Conservation (phyloP, 163 green algal species). For the Chlamydomonas reinhardtii region DNA sequence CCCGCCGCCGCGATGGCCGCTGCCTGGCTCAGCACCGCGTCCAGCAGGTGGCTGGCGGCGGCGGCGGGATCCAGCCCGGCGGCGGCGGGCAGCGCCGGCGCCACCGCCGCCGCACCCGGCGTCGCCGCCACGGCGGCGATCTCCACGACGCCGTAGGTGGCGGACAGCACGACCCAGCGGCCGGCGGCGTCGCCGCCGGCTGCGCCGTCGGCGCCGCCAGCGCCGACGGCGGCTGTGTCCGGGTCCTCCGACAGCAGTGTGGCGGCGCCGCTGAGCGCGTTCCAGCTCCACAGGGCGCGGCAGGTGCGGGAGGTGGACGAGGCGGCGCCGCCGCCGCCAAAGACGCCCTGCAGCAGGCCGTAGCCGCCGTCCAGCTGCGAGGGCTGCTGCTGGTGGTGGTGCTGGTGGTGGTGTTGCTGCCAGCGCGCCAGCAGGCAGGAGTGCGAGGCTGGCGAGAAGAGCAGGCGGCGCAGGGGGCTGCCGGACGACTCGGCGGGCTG, state of each 20-base stretch:
- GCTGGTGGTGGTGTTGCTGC: not conserved
- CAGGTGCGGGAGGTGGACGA: not conserved
- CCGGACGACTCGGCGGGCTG: not conserved
- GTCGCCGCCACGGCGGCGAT: conserved; percentile 10
- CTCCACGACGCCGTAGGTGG: conserved; percentile 58
- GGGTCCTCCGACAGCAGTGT: conserved; percentile 1
- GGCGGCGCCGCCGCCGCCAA: not conserved
- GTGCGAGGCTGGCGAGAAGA: conserved; percentile 18
- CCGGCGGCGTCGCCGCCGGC: not conserved
- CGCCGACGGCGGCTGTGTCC: conserved; percentile 8
- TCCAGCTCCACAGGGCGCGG: conserved; percentile 17
- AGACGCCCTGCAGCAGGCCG: not conserved
- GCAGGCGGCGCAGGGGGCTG: conserved; percentile 5
- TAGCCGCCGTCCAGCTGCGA: not conserved
- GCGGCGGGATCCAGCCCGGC: conserved; percentile 18
- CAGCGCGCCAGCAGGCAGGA: conserved; percentile 37
- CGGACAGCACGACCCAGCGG: conserved; percentile 52
- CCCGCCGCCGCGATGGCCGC: conserved; percentile 15
- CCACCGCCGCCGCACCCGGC: not conserved
- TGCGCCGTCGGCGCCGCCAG: not conserved
- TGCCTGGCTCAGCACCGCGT: conserved; percentile 37
- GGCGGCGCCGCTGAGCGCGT: not conserved
- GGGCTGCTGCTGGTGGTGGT: not conserved
- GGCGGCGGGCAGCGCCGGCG: not conserved
- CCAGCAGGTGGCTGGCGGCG: conserved; percentile 42